These are phyloP conservation scores for Geosmithia morbida DNA, from an alignment of 2,329 filamentous ascomycete genomes.

Conservation along the genomic window DNA sequence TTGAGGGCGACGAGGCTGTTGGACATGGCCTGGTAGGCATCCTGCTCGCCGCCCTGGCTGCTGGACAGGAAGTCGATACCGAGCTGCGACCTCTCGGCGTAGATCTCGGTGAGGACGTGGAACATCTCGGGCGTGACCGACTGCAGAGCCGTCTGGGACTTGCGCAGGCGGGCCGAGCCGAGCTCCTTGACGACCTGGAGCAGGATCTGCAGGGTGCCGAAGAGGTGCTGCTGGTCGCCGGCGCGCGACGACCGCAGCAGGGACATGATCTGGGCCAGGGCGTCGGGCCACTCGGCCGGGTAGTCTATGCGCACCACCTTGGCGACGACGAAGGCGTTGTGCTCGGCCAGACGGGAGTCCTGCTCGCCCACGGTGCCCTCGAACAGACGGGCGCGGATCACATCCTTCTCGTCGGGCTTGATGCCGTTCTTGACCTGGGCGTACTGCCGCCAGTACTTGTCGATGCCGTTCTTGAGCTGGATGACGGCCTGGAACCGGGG, in stretches of 20 bases:
- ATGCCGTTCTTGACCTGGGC: slow-evolving; percentile 44
- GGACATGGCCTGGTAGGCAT: slow-evolving; percentile 49
- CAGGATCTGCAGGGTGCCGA: slow-evolving; percentile 60
- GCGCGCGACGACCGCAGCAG: slow-evolving; percentile 40
- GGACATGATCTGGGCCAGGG: slow-evolving; percentile 43
- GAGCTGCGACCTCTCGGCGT: slow-evolving; percentile 53
- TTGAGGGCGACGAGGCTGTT: slow-evolving; percentile 72
- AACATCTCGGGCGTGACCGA: slow-evolving; percentile 71
- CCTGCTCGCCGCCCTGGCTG: slow-evolving; percentile 41
- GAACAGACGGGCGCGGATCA: slow-evolving; percentile 62
- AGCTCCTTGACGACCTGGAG: slow-evolving; percentile 86
- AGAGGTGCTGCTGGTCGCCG: slow-evolving; percentile 50
- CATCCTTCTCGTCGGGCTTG: slow-evolving; percentile 58
- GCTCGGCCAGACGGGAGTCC: slow-evolving; percentile 61
- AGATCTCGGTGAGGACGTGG: slow-evolving; percentile 65
- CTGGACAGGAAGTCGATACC: slow-evolving; percentile 52
- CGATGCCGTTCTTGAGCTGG: slow-evolving; percentile 91
- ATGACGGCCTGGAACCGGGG: slow-evolving; percentile 84
- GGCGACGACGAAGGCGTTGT: slow-evolving; percentile 76
- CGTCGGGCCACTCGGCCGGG: slow-evolving; percentile 67
- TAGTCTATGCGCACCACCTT: slow-evolving; percentile 87
- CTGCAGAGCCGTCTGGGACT: slow-evolving; percentile 63
- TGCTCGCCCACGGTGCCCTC: slow-evolving; percentile 65
- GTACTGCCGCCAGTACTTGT: slow-evolving; percentile 78
- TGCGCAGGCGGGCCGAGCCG: slow-evolving; percentile 61